A percentile compares a stretch with the other conserved stretches of the same genome.
These are phyloP conservation scores for Clonostachys sp. DNA, from an alignment of 2,329 filamentous ascomycete genomes.

Conservation along the genomic window DNA sequence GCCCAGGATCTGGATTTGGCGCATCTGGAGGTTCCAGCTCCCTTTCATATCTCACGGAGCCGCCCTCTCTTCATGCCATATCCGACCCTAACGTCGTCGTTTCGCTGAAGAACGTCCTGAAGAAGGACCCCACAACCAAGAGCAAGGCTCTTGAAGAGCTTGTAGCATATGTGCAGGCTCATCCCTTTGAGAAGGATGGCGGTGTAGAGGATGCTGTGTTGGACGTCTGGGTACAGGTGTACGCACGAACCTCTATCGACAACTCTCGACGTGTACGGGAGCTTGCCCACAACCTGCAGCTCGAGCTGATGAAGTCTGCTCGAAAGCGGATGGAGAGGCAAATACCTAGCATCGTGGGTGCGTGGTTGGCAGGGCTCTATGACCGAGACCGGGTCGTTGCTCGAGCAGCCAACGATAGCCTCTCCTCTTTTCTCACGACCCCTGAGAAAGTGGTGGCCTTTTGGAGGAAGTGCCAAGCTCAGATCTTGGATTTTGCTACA, in stretches of 20 bases:
- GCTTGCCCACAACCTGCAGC: conserved; percentile 72
- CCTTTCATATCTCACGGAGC: conserved; percentile 84
- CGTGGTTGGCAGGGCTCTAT: conserved; percentile 89
- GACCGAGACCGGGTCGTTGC: conserved; percentile 78
- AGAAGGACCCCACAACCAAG: conserved; percentile 92
- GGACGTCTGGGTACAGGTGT: conserved; percentile 85
- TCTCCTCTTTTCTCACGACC: conserved; percentile 71
- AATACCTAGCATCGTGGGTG: conserved; percentile 71
- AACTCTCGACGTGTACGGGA: conserved; percentile 84
- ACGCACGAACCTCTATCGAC: conserved; percentile 87
- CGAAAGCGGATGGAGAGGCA: conserved; percentile 82
- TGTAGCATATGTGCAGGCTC: conserved; percentile 54
- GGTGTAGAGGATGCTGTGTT: conserved; percentile 78
- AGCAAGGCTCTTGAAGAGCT: conserved; percentile 87
- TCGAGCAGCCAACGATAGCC: conserved; percentile 71
- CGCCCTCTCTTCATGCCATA: conserved; percentile 73
- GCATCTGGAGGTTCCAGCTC: conserved; percentile 27
- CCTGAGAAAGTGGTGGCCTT: conserved; percentile 74
- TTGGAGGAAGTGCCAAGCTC: conserved; percentile 75
- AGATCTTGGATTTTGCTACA: conserved; percentile 77
- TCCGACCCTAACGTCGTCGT: conserved; percentile 80
- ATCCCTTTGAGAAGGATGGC: conserved; percentile 46
- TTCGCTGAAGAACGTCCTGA: conserved; percentile 86
- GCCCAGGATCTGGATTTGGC: conserved; percentile 5
- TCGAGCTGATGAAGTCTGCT: conserved; percentile 53